Conservation (phyloP, 768 basidiomycete genomes). For the Hysterangium stoloniferum region DNA sequence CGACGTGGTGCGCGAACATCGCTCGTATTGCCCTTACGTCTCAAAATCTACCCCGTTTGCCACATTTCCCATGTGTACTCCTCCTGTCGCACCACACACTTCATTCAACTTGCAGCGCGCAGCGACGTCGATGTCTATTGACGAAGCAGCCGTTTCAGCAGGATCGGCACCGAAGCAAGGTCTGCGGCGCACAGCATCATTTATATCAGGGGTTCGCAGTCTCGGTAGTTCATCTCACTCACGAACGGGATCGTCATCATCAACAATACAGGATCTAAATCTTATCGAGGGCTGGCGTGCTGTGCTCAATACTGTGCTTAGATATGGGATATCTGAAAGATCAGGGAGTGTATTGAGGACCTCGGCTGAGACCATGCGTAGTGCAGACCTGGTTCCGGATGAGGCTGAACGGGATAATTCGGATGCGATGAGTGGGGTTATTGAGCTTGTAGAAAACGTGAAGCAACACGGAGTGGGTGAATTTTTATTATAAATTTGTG, state of each 20-base stretch:
- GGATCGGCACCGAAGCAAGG: slow-evolving; percentile 4
- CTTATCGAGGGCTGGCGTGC: slow-evolving; percentile 75
- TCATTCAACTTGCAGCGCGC: slow-evolving; percentile 11
- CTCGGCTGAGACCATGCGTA: slow-evolving; percentile 9
- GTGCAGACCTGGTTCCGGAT: too few relatives aligned
- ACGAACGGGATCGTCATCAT: slow-evolving; percentile 11
- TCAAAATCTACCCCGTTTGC: slow-evolving; percentile 17
- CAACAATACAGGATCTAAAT: slow-evolving; percentile 10
- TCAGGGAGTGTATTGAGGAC: slow-evolving; percentile 7
- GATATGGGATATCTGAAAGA: slow-evolving; percentile 57
- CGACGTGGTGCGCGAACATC: slow-evolving; percentile 73
- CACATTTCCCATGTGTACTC: slow-evolving; percentile 2
- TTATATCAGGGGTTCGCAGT: slow-evolving; percentile 25
- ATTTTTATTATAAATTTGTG: background rate
- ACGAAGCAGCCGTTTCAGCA: background rate
- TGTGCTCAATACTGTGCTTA: slow-evolving; percentile 57
- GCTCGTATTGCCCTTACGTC: slow-evolving; percentile 81
- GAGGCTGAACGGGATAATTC: slow-evolving; percentile 26
- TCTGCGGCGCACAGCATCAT: background rate
- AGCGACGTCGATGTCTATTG: slow-evolving; percentile 6
- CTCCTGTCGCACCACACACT: slow-evolving; percentile 1
- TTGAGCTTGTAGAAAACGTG: slow-evolving; percentile 70
- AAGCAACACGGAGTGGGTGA: slow-evolving; percentile 62
- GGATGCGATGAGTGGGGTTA: slow-evolving; percentile 34
- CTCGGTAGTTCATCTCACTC: slow-evolving; percentile 47